Evolutionary conservation across 306 rosid species (phyloP), one percentile per base, ranked within the genome.

Genomic region (Gillenia trifoliata): DNA sequence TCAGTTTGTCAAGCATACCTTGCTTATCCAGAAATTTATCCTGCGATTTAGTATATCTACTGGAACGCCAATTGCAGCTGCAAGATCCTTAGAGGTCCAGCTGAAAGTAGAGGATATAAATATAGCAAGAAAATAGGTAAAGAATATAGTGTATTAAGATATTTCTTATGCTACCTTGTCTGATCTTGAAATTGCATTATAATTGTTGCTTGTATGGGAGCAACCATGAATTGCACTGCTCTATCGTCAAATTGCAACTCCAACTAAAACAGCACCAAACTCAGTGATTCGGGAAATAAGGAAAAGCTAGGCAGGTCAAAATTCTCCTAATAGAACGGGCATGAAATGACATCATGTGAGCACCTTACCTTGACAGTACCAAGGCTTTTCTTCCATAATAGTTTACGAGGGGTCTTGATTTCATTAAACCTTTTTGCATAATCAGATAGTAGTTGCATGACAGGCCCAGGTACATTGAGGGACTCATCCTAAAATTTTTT

Each of bases 321-420:
- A 64, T 2, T 29, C 38, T 55, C 69, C 68, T 30, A 29, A 52
- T 23, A 23, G 41, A 22, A 26, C 5, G 41, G 34, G 40, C 33
- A 8, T 52, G 68, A 38, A 50, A 71, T 61, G 23, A 65, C 19
- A 8, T n/a, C 12, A 25, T 59, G 41, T 6, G 66, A 82, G 71
- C 54, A 68, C 72, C 86, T 34, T 77, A 89, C 98, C 96, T 93
- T 93, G 73, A 93, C 92, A 15, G 96, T 89, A 34, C 97, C 98
- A 31, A 93, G 97, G 79, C 92, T 91, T 85, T 83, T 88, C 88
- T 89, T 91, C 98, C 98, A 93, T 75, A 81, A 85, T 59, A 93
- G 89, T 85, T 93, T 93, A 64, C 98, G 97, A 12, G 98, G 98
- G 72, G 92, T 93, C 90, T 91, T 93, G 72, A 91, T 87, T 87